phyloP scores from a whole-genome alignment of 2,329 filamentous ascomycete genomes.

The Pseudocercospora eumusae region DNA sequence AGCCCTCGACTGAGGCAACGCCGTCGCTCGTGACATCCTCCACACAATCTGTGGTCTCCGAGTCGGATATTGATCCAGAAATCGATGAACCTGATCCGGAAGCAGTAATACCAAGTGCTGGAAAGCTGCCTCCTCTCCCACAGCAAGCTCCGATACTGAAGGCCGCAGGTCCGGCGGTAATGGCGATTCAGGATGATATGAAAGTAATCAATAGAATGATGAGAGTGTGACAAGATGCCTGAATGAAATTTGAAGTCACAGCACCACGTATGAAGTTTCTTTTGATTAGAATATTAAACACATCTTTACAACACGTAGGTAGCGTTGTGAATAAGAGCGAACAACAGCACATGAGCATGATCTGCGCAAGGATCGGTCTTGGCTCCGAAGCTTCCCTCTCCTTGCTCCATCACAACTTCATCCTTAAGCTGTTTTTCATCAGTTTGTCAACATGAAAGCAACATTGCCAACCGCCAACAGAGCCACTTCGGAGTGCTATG shows the following conservation, averaged over 20 bases:
- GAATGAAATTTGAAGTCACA: background rate
- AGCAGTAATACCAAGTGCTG: conserved; percentile 11
- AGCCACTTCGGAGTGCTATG: too few relatives aligned
- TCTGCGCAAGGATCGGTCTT: too few relatives aligned
- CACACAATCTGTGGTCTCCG: conserved; percentile 24
- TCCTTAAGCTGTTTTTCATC: too few relatives aligned
- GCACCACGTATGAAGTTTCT: background rate
- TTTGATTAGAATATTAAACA: too few relatives aligned
- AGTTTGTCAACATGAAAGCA: too few relatives aligned
- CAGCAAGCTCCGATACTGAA: background rate
- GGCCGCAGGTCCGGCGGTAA: background rate
- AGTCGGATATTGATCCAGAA: conserved; percentile 23
- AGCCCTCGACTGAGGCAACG: conserved; percentile 18
- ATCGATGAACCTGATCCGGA: conserved; percentile 4
- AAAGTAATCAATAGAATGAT: conserved; percentile 3
- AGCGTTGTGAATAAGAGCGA: too few relatives aligned
- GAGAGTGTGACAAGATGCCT: background rate
- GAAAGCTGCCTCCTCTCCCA: background rate
- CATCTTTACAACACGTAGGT: too few relatives aligned
- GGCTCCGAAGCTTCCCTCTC: too few relatives aligned
- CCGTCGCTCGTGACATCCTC: conserved; percentile 26
- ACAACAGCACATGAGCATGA: too few relatives aligned
- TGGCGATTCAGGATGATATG: background rate
- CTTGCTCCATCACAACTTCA: too few relatives aligned
- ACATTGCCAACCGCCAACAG: too few relatives aligned